phyloP scores from a whole-genome alignment of 768 basidiomycete genomes.

The Rhizopogon sp. region DNA sequence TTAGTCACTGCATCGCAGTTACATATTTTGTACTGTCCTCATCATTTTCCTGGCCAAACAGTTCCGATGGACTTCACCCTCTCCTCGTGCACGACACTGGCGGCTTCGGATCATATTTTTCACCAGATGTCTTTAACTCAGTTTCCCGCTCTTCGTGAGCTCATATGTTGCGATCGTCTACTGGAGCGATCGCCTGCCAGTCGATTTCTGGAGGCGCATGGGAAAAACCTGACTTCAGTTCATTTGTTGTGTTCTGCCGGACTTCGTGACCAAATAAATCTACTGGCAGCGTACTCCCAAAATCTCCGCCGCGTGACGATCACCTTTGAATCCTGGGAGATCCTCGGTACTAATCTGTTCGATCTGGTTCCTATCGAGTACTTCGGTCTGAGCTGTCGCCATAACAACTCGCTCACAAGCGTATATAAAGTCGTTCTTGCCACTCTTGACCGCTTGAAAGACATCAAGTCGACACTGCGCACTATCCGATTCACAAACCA shows the following conservation, averaged over 20 bases:
- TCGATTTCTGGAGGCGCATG: conserved; percentile 6
- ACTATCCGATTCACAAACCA: conserved; percentile 16
- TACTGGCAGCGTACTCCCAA: conserved; percentile 12
- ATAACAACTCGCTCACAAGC: not conserved
- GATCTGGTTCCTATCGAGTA: conserved; percentile 11
- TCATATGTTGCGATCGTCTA: not conserved
- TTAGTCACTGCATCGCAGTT: conserved; percentile 13
- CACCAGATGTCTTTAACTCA: conserved; percentile 4
- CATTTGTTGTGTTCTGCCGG: not conserved
- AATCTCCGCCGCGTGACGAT: conserved; percentile 16
- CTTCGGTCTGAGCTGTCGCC: conserved; percentile 8
- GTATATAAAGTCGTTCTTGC: conserved; percentile 3
- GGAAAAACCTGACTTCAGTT: conserved; percentile 8
- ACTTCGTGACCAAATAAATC: not conserved
- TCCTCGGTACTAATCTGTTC: not conserved
- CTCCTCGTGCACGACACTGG: conserved; percentile 7
- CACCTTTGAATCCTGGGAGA: not conserved
- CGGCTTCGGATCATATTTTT: not conserved
- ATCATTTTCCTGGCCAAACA: not conserved
- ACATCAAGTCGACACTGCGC: conserved; percentile 12
- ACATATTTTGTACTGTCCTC: not conserved
- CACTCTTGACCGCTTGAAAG: conserved; percentile 7
- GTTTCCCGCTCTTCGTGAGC: conserved; percentile 9
- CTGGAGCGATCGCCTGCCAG: not conserved
- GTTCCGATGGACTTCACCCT: conserved; percentile 6